Conservation (phyloP, 345 rosid genomes). For the Salix dunnii region DNA sequence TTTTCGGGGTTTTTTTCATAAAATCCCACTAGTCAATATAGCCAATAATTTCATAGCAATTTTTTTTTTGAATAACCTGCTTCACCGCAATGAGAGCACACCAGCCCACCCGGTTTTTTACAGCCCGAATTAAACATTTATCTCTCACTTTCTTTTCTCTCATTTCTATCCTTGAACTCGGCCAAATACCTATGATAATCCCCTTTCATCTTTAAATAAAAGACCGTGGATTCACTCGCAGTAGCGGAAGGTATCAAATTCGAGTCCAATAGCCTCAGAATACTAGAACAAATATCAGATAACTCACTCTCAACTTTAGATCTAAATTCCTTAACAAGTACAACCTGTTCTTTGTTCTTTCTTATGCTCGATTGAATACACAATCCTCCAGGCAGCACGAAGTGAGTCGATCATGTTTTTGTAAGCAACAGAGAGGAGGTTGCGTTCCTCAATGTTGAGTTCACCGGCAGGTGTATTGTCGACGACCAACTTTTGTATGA, state of each 20-base stretch:
- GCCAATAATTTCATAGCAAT: too few species aligned
- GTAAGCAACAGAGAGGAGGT: constrained; percentile 92
- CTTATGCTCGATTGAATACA: constrained; percentile 95
- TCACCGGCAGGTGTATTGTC: constrained; percentile 73
- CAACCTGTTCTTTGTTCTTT: constrained; percentile 89
- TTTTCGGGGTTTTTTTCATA: too few species aligned
- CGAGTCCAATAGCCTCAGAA: constrained; percentile 56
- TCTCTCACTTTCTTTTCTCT: constrained; percentile 38
- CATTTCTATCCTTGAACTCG: constrained; percentile 82
- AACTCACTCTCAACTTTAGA: constrained; percentile 87
- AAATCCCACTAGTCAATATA: too few species aligned
- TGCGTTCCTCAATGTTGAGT: constrained; percentile 89
- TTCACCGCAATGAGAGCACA: too few species aligned
- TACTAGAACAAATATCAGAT: constrained; percentile 68
- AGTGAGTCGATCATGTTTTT: constrained; percentile 98
- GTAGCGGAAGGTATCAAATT: constrained; percentile 74
- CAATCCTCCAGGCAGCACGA: constrained; percentile 96
- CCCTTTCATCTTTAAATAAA: constrained; percentile 94
- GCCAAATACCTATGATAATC: constrained; percentile 93
- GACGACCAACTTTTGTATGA: constrained; percentile 79
- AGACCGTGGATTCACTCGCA: constrained; percentile 76
- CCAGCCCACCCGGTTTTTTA: too few species aligned
- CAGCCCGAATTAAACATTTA: too few species aligned
- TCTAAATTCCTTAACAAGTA: constrained; percentile 88
- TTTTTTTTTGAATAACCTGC: too few species aligned